phyloP scores from a whole-genome alignment of 306 rosid species.

The Cucurbita maxima region DNA sequence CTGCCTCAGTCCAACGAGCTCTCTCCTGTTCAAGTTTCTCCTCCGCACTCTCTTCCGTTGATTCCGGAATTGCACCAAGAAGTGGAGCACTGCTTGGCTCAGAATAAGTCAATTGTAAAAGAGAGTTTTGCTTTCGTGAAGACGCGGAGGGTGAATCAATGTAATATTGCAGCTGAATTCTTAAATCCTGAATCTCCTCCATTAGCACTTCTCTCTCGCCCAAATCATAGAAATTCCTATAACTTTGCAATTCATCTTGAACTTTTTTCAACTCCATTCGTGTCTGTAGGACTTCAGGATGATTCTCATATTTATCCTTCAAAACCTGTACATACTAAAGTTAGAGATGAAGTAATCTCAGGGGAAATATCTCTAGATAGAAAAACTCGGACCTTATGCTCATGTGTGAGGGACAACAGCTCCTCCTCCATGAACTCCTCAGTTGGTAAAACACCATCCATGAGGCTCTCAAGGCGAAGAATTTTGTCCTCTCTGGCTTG shows the following conservation, averaged over 20 bases:
- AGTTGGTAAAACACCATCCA: slow-evolving; percentile 83
- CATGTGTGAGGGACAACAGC: slow-evolving; percentile 47
- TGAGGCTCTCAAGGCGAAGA: slow-evolving; percentile 76
- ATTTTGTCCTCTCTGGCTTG: slow-evolving; percentile 94
- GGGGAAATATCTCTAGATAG: slow-evolving; percentile 1
- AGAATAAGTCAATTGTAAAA: slow-evolving; percentile 47
- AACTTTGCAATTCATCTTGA: slow-evolving; percentile 59
- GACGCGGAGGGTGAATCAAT: slow-evolving; percentile 49
- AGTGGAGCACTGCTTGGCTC: slow-evolving; percentile 36
- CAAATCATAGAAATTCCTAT: slow-evolving; percentile 54
- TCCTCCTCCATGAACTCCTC: slow-evolving; percentile 88
- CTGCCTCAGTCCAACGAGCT: slow-evolving; percentile 73
- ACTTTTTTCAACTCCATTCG: slow-evolving; percentile 65
- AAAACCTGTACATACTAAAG: slow-evolving; percentile 40
- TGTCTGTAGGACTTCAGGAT: slow-evolving; percentile 74
- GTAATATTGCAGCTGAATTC: slow-evolving; percentile 82
- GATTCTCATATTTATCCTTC: slow-evolving; percentile 78
- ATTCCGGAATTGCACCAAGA: slow-evolving; percentile 37
- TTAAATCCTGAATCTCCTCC: slow-evolving; percentile 88
- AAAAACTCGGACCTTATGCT: slow-evolving; percentile 51
- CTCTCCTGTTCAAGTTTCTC: slow-evolving; percentile 64
- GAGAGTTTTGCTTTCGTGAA: slow-evolving; percentile 37
- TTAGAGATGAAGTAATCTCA: slow-evolving; percentile 12
- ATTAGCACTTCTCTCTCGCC: slow-evolving; percentile 89
- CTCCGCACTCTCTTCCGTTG: slow-evolving; percentile 32